These are phyloP conservation scores for Suillus hirtellus DNA, from an alignment of 768 basidiomycete genomes.

Conservation along the genomic window DNA sequence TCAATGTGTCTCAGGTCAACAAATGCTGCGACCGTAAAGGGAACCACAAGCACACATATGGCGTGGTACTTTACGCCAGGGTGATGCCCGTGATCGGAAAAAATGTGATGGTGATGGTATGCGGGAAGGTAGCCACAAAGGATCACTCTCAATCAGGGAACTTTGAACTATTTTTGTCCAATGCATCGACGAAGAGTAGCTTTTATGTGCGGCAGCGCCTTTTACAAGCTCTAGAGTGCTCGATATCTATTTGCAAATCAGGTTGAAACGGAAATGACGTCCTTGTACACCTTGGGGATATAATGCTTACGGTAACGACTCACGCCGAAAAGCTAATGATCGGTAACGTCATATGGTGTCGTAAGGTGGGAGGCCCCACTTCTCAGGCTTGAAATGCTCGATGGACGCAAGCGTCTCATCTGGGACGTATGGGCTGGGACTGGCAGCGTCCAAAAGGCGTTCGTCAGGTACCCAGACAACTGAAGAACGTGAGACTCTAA, in stretches of 20 bases:
- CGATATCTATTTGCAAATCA: neutral
- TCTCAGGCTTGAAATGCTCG: constrained; percentile 74
- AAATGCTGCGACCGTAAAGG: neutral
- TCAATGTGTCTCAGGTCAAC: neutral
- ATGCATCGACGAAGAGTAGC: too few relatives aligned
- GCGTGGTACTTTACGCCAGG: neutral
- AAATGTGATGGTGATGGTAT: neutral
- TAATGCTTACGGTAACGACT: neutral
- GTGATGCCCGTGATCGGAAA: neutral
- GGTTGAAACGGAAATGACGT: neutral
- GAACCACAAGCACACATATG: neutral
- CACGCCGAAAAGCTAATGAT: neutral
- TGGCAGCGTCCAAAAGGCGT: constrained; percentile 56
- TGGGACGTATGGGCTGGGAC: constrained; percentile 49
- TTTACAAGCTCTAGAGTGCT: neutral
- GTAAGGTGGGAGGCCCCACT: constrained; percentile 84
- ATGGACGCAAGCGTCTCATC: constrained; percentile 63
- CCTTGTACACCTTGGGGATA: neutral
- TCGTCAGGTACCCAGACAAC: constrained; percentile 87
- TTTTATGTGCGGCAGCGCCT: too few relatives aligned
- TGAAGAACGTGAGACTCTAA: constrained; percentile 29
- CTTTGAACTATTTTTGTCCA: too few relatives aligned
- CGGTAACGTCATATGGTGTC: neutral
- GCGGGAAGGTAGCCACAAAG: neutral
- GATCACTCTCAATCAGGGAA: neutral